Conservation (phyloP, 1,284 basidiomycete species). For the Sanguinoderma infundibulare region DNA sequence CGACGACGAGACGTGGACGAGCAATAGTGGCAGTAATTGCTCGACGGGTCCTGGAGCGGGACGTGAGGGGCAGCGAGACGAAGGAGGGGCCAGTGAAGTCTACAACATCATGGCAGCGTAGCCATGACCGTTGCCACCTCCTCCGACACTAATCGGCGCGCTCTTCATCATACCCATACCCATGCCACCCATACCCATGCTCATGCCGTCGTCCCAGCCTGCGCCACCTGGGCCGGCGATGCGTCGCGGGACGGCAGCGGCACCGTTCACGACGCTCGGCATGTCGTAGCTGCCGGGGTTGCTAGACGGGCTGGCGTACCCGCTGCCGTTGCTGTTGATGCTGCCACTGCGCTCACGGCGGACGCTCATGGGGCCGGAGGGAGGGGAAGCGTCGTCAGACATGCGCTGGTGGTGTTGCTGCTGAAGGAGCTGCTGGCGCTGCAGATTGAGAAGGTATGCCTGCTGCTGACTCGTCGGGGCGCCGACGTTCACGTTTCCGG, state of each 20-base stretch:
- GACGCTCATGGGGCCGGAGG: conserved; percentile 37
- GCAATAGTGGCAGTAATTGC: neutral
- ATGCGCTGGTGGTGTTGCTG: conserved; percentile 14
- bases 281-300: conserved; percentile 43
- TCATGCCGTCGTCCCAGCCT: conserved; percentile 37
- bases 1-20: conserved; percentile 1
- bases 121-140: conserved; percentile 41
- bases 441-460: conserved; percentile 36
- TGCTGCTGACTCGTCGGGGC: conserved; percentile 32
- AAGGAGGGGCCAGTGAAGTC: conserved; percentile 23
- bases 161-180: conserved; percentile 41
- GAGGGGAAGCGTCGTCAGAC: conserved; percentile 45
- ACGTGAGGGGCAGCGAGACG: conserved; percentile 4
- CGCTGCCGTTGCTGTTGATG: conserved; percentile 41
- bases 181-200: conserved; percentile 29
- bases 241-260: conserved; percentile 31
- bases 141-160: conserved; percentile 42
- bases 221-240: conserved; percentile 28
- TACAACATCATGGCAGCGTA: conserved; percentile 47
- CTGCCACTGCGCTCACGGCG: conserved; percentile 44
- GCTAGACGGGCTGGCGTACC: conserved; percentile 38
- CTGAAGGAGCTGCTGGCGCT: conserved; percentile 37
- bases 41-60: conserved; percentile 1
- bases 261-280: conserved; percentile 33
- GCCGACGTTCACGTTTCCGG: conserved; percentile 24